Conservation (phyloP, 176 grass and related monocot species). For the Ensete glaucum region DNA sequence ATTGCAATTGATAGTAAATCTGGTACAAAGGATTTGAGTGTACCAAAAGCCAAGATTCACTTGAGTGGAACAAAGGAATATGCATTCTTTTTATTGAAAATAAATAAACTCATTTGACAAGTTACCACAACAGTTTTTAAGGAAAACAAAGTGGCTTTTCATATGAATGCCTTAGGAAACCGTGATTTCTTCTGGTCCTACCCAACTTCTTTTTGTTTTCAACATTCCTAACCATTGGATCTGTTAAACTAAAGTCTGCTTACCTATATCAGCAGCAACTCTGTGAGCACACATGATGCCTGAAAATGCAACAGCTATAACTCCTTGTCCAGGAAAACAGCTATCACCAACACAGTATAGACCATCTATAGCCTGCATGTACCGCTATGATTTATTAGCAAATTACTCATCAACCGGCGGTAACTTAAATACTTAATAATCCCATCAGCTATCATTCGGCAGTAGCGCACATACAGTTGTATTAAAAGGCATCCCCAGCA, state of each 20-base stretch:
- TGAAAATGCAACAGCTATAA: constrained; percentile 92
- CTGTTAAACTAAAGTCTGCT: constrained; percentile 8
- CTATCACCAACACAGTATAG: constrained; percentile 93
- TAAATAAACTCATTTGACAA: no score
- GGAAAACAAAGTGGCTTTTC: not conserved
- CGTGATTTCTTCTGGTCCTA: not conserved
- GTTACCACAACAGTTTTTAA: not conserved
- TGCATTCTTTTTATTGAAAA: no score
- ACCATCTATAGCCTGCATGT: constrained; percentile 76
- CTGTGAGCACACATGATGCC: constrained; percentile 94
- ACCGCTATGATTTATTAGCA: constrained; percentile 2
- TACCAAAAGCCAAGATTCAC: no score
- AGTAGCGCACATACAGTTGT: constrained; percentile 56
- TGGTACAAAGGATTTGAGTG: no score
- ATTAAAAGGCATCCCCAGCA: constrained; percentile 94
- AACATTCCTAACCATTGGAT: not conserved
- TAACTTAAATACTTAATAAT: not conserved
- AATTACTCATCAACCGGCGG: not conserved
- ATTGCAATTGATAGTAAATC: no score
- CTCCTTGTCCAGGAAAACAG: constrained; percentile 95
- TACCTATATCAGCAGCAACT: constrained; percentile 95
- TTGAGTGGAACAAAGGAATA: no score
- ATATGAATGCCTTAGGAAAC: not conserved
- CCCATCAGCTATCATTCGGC: not conserved
- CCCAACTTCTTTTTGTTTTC: not conserved